Percentiles rank a stretch among this genome's conserved stretches.
phyloP scores from a whole-genome alignment of 805 yeast genomes.

The Ogataea haglerorum region DNA sequence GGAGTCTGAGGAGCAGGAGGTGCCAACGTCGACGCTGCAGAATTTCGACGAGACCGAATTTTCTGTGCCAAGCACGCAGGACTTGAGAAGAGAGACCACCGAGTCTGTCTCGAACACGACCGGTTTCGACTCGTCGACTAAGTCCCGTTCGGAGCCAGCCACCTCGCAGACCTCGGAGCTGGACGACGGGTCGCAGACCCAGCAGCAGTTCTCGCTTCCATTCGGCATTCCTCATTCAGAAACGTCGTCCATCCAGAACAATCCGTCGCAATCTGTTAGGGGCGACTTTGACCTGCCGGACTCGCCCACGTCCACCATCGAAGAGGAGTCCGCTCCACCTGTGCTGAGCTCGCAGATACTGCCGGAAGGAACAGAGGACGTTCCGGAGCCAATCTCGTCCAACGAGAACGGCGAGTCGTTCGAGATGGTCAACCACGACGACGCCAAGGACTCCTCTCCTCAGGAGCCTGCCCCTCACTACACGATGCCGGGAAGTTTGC shows the following conservation, averaged over 20 bases:
- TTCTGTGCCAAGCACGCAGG: constrained; percentile 18
- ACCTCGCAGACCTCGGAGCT: constrained; percentile 46
- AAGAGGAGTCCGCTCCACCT: constrained; percentile 30
- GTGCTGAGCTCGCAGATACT: constrained; percentile 28
- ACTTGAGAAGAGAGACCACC: constrained; percentile 12
- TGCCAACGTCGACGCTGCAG: constrained; percentile 33
- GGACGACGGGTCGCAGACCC: constrained; percentile 22
- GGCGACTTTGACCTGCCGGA: constrained; percentile 57
- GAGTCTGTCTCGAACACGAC: constrained; percentile 24
- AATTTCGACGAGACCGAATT: constrained; percentile 29
- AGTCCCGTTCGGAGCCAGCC: constrained; percentile 37
- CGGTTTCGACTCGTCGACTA: constrained; percentile 20
- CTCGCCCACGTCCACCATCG: constrained; percentile 35
- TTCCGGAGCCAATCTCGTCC: constrained; percentile 14
- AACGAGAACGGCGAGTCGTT: constrained; percentile 43
- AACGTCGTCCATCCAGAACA: constrained; percentile 88
- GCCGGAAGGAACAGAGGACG: constrained; percentile 27
- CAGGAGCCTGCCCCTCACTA: not conserved
- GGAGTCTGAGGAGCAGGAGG: constrained; percentile 20
- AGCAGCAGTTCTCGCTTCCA: constrained; percentile 33
- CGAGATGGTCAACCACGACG: constrained; percentile 52
- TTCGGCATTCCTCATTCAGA: constrained; percentile 69
- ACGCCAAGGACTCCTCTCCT: constrained; percentile 20
- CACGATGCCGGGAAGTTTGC: constrained; percentile 17
- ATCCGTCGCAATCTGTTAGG: constrained; percentile 86